Conservation (phyloP, 2,329 filamentous ascomycete species). For the Leptographium galeiforme region DNA sequence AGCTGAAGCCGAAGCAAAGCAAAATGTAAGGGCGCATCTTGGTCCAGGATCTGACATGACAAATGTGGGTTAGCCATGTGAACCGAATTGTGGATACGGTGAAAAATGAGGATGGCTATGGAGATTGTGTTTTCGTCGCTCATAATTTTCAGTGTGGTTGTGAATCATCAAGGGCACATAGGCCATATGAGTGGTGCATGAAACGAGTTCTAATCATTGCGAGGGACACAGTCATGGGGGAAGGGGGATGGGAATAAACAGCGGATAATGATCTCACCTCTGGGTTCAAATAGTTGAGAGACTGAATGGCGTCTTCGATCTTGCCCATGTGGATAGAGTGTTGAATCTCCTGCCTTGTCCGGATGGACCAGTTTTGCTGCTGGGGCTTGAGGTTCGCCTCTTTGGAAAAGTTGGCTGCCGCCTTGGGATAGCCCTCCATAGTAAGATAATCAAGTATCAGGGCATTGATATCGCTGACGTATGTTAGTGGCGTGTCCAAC, state of each 20-base stretch:
- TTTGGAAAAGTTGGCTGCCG: constrained; percentile 82
- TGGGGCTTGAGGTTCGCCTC: constrained; percentile 78
- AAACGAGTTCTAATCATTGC: constrained; percentile 92
- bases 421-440: constrained; percentile 85
- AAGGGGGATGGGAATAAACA: neutral
- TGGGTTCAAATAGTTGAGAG: constrained; percentile 79
- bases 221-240: constrained; percentile 16
- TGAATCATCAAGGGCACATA: constrained; percentile 80
- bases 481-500: constrained; percentile 3
- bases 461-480: constrained; percentile 75
- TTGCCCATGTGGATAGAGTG: constrained; percentile 75
- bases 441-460: constrained; percentile 95
- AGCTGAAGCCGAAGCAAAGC: constrained; percentile 79
- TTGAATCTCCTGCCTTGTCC: constrained; percentile 68
- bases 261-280: constrained; percentile 49
- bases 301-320: constrained; percentile 73
- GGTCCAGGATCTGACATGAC: constrained; percentile 68
- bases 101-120: neutral
- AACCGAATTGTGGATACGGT: constrained; percentile 2
- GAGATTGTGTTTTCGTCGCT: constrained; percentile 26
- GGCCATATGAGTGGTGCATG: constrained; percentile 99
- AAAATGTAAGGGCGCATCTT: constrained; percentile 74
- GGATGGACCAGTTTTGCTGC: constrained; percentile 59
- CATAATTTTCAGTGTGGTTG: constrained; percentile 56
- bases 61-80: constrained; percentile 15